Conservation (phyloP, 306 rosid species). For the Macrotyloma uniflorum region DNA sequence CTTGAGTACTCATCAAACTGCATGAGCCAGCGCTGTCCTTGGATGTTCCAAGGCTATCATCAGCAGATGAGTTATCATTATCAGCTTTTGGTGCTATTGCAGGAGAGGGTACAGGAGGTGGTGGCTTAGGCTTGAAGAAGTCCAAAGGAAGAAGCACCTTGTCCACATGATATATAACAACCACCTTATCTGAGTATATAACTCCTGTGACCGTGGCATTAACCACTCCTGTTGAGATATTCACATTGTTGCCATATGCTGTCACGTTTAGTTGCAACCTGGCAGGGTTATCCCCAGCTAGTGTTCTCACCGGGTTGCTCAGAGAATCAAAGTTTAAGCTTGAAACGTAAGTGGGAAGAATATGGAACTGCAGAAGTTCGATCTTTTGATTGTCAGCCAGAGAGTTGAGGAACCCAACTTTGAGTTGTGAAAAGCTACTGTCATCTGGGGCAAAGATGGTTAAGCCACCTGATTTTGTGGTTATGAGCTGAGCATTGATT, state of each 20-base stretch:
- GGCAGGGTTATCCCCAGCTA: slow-evolving; percentile 47
- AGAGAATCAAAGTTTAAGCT: slow-evolving; percentile 58
- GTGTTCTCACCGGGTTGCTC: slow-evolving; percentile 56
- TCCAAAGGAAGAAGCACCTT: slow-evolving; percentile 37
- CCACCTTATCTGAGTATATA: slow-evolving; percentile 48
- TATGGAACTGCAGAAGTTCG: slow-evolving; percentile 54
- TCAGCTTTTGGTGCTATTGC: slow-evolving; percentile 29
- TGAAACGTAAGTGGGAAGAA: slow-evolving; percentile 47
- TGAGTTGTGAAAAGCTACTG: slow-evolving; percentile 15
- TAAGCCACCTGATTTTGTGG: slow-evolving; percentile 21
- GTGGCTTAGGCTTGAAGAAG: slow-evolving; percentile 46
- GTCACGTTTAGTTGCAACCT: slow-evolving; percentile 54
- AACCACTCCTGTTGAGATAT: slow-evolving; percentile 52
- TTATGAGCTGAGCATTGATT: slow-evolving; percentile 9
- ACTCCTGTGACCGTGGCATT: slow-evolving; percentile 53
- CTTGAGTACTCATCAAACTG: slow-evolving; percentile 13
- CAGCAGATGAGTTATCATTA: background rate
- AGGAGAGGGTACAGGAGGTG: slow-evolving; percentile 37
- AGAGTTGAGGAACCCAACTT: background rate
- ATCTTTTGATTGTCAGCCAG: slow-evolving; percentile 42
- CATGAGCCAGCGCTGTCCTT: slow-evolving; percentile 22
- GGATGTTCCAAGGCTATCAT: slow-evolving; percentile 4
- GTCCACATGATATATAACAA: slow-evolving; percentile 32
- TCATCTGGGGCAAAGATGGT: slow-evolving; percentile 23
- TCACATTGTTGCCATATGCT: slow-evolving; percentile 52